phyloP scores from a whole-genome alignment of 164 flowering plant genomes.

The Sextonia rubra region DNA sequence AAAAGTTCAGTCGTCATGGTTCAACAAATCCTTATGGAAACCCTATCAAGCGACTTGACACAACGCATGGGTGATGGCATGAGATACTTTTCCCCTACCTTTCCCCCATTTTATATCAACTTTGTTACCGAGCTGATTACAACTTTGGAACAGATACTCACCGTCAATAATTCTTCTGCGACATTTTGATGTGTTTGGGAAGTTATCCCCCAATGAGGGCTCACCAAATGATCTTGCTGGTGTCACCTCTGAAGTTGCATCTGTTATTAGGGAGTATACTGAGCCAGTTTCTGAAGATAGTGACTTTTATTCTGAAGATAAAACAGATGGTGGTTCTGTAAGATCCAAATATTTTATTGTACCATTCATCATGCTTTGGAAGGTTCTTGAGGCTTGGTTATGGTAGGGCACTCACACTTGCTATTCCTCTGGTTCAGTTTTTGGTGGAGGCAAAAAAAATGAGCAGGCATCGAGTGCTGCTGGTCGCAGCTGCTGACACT shows the following conservation, averaged over 20 bases:
- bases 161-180: slow-evolving; percentile 87
- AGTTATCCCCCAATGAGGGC: slow-evolving; percentile 56
- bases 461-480: slow-evolving; percentile 42
- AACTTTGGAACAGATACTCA: slow-evolving; percentile 46
- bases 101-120: too few species aligned
- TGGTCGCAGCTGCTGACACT: slow-evolving; percentile 77
- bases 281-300: slow-evolving; percentile 42
- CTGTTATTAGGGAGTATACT: slow-evolving; percentile 65
- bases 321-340: slow-evolving; percentile 36
- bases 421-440: slow-evolving; percentile 26
- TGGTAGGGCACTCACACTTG: slow-evolving; percentile 6
- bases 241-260: slow-evolving; percentile 64
- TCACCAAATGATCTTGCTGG: slow-evolving; percentile 64
- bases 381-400: background rate
- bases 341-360: slow-evolving; percentile 17
- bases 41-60: background rate
- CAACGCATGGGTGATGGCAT: background rate
- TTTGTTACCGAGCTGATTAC: background rate
- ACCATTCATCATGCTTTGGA: background rate
- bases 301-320: slow-evolving; percentile 29
- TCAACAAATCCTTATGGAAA: too few species aligned
- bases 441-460: slow-evolving; percentile 28
- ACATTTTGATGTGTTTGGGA: slow-evolving; percentile 72
- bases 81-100: too few species aligned
- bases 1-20: too few species aligned